Conservation (phyloP, 495 filamentous ascomycete genomes). For the Zalerion maritima region DNA sequence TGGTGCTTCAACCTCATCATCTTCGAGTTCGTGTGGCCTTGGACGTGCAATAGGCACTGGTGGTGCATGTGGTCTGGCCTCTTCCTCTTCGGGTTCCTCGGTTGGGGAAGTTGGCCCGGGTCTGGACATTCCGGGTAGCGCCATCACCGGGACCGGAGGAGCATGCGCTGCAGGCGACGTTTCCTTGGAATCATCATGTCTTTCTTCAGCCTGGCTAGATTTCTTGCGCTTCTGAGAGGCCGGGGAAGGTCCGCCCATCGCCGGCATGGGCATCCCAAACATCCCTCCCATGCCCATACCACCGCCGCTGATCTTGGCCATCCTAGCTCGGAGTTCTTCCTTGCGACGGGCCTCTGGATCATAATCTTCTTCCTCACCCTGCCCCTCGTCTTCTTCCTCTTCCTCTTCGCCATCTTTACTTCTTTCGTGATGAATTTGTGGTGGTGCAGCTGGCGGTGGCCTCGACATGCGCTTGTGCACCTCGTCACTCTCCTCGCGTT, state of each 20-base stretch:
- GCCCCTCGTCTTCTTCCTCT: slow-evolving; percentile 48
- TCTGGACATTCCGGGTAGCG: slow-evolving; percentile 55
- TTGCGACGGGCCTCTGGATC: slow-evolving; percentile 79
- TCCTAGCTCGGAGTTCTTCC: slow-evolving; percentile 80
- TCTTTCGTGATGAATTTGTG: slow-evolving; percentile 18
- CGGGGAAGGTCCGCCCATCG: slow-evolving; percentile 38
- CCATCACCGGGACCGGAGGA: slow-evolving; percentile 65
- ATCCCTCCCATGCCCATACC: slow-evolving; percentile 96
- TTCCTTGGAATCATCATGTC: slow-evolving; percentile 32
- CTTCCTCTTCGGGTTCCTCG: slow-evolving; percentile 17
- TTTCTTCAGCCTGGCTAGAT: slow-evolving; percentile 26
- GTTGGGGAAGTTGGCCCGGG: slow-evolving; percentile 18
- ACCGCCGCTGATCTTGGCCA: slow-evolving; percentile 97
- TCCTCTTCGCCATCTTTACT: slow-evolving; percentile 33
- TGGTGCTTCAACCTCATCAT: slow-evolving; percentile 45
- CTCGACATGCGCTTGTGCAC: slow-evolving; percentile 18
- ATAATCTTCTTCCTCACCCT: slow-evolving; percentile 80
- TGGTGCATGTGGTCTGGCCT: slow-evolving; percentile 11
- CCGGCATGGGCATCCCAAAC: slow-evolving; percentile 54
- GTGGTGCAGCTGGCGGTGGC: slow-evolving; percentile 12
- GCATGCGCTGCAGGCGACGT: slow-evolving; percentile 31
- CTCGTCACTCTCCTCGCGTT: slow-evolving; percentile 61
- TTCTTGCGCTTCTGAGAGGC: slow-evolving; percentile 52
- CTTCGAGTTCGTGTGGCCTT: slow-evolving; percentile 41
- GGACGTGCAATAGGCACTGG: slow-evolving; percentile 18